Evolutionary conservation across 83 land plant species (phyloP).

Genomic region (Picea engelmannii): DNA sequence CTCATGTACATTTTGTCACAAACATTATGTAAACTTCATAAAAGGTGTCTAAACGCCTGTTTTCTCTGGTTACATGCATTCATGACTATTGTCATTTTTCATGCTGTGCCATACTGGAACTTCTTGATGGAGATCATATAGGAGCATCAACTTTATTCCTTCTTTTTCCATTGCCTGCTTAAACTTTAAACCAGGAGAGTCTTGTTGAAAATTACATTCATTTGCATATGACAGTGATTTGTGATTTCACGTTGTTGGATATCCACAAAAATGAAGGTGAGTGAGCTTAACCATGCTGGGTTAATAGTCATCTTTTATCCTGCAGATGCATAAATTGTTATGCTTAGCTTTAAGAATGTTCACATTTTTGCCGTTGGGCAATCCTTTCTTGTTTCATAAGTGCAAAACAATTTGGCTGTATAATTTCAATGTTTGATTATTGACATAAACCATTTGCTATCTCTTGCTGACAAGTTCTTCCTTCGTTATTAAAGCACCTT

Average conservation of each 20-base stretch:
- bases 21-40: too few relatives aligned
- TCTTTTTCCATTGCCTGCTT: not conserved
- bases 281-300: not conserved
- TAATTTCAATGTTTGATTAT: not conserved
- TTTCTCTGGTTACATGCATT: too few relatives aligned
- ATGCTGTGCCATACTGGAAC: too few relatives aligned
- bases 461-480: not conserved
- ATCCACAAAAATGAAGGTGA: too few relatives aligned
- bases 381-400: not conserved
- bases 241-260: not conserved
- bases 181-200: not conserved
- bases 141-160: not conserved
- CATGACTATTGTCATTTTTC: too few relatives aligned
- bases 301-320: not conserved
- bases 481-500: too few relatives aligned
- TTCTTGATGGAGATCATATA: too few relatives aligned
- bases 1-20: too few relatives aligned
- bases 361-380: not conserved
- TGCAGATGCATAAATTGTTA: not conserved
- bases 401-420: not conserved
- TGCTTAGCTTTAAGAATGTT: not conserved
- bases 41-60: too few relatives aligned
- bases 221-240: not conserved
- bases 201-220: not conserved
- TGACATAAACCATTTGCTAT: not conserved